Conservation (phyloP, 23 red algal species). For the Chondrus crispus region DNA sequence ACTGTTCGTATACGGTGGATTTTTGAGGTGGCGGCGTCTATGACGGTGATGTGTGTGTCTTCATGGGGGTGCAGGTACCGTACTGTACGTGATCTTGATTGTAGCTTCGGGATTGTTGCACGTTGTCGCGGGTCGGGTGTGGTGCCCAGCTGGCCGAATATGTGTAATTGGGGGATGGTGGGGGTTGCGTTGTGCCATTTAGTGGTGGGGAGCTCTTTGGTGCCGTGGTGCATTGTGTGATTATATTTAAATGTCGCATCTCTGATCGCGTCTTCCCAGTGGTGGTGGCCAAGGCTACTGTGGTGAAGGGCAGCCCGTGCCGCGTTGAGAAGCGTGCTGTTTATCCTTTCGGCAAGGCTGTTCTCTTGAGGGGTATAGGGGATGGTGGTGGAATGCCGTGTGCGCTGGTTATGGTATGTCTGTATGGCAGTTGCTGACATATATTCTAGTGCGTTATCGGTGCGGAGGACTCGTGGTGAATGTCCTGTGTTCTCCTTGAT, state of each 20-base stretch:
- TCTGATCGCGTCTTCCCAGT: neutral
- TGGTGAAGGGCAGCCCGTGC: neutral
- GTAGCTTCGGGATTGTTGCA: neutral
- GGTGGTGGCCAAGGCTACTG: neutral
- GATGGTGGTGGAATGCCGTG: neutral
- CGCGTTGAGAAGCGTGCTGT: neutral
- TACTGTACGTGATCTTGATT: neutral
- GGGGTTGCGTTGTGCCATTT: too few species aligned
- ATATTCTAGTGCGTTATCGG: neutral
- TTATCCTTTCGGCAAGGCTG: neutral
- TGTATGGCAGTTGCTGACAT: neutral
- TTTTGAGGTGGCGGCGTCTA: neutral
- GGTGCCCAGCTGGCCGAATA: neutral
- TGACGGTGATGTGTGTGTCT: neutral
- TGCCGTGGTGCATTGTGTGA: neutral
- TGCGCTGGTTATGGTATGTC: neutral
- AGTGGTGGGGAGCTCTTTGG: neutral
- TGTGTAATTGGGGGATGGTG: neutral
- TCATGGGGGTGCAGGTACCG: neutral
- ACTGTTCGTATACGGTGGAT: neutral
- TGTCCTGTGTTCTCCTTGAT: neutral
- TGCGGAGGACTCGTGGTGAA: neutral
- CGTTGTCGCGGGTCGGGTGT: neutral
- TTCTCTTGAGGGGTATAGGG: neutral
- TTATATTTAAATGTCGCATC: neutral